Conservation (phyloP, 23 red algal species). For the Agarophyton chilense region DNA sequence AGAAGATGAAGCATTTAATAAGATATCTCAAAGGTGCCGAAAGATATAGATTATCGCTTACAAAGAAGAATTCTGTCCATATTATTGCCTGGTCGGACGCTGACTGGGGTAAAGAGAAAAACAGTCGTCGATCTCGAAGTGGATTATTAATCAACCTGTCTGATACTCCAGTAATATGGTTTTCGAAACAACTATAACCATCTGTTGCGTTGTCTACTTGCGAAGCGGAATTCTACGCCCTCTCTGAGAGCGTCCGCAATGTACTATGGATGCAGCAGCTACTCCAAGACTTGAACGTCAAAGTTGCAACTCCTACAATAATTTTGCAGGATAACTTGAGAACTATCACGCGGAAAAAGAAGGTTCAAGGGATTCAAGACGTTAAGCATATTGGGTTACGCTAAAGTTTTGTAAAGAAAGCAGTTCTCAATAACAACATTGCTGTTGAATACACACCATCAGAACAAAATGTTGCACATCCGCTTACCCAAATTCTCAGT, state of each 20-base stretch:
- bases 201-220: constrained; percentile 2
- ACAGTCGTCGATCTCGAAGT: not conserved
- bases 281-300: not conserved
- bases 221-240: constrained; percentile 39
- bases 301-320: not conserved
- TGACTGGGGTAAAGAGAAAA: constrained; percentile 8
- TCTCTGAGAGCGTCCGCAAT: constrained; percentile 8
- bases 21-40: not conserved
- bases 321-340: constrained; percentile 49
- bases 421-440: not conserved
- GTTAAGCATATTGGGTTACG: constrained; percentile 28
- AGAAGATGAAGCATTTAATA: not conserved
- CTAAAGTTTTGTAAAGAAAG: constrained; percentile 19
- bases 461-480: constrained; percentile 30
- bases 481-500: constrained; percentile 16
- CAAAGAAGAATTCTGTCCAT: not conserved
- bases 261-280: not conserved
- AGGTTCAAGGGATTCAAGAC: constrained; percentile 11
- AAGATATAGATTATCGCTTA: not conserved
- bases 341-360: constrained; percentile 8
- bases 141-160: not conserved
- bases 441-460: constrained; percentile 28
- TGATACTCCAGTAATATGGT: constrained; percentile 13
- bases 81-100: not conserved
- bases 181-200: constrained; percentile 17